phyloP scores from a whole-genome alignment of 805 yeast species.

The Spathaspora gorwiae region DNA sequence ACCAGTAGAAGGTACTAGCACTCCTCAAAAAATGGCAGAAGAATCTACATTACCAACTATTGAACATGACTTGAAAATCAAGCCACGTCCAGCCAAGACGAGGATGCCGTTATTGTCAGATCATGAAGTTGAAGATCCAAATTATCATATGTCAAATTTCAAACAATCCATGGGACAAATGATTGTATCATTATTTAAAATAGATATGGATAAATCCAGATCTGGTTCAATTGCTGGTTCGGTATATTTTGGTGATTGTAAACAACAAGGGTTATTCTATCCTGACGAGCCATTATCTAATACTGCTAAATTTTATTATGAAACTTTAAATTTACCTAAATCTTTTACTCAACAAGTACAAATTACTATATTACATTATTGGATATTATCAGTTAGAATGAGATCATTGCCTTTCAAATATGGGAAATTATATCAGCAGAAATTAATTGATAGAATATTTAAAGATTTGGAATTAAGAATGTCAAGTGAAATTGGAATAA shows the following conservation, averaged over 20 bases:
- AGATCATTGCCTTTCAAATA: constrained; percentile 90
- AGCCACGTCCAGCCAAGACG: constrained; percentile 32
- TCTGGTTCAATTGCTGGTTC: constrained; percentile 95
- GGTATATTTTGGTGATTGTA: constrained; percentile 79
- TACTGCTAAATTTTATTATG: constrained; percentile 80
- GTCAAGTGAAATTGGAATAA: constrained; percentile 80
- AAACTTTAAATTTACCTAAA: constrained; percentile 73
- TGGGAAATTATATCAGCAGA: constrained; percentile 87
- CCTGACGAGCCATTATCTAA: constrained; percentile 69
- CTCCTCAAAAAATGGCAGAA: constrained; percentile 35
- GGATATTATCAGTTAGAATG: constrained; percentile 94
- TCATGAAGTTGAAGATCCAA: constrained; percentile 33
- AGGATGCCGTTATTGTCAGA: constrained; percentile 38
- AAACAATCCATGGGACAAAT: constrained; percentile 56
- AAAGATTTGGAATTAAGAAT: constrained; percentile 84
- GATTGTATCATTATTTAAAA: constrained; percentile 53
- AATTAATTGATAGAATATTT: constrained; percentile 82
- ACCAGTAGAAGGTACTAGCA: constrained; percentile 2
- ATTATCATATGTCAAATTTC: constrained; percentile 31
- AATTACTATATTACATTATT: constrained; percentile 81
- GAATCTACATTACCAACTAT: constrained; percentile 38
- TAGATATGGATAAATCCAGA: constrained; percentile 89
- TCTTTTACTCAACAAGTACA: constrained; percentile 97
- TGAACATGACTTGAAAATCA: constrained; percentile 28
- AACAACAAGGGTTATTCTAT: constrained; percentile 73